A percentile compares a stretch with the other conserved stretches of the same genome.
Conservation (phyloP, 768 basidiomycete species). For the Pisolithus sp. region DNA sequence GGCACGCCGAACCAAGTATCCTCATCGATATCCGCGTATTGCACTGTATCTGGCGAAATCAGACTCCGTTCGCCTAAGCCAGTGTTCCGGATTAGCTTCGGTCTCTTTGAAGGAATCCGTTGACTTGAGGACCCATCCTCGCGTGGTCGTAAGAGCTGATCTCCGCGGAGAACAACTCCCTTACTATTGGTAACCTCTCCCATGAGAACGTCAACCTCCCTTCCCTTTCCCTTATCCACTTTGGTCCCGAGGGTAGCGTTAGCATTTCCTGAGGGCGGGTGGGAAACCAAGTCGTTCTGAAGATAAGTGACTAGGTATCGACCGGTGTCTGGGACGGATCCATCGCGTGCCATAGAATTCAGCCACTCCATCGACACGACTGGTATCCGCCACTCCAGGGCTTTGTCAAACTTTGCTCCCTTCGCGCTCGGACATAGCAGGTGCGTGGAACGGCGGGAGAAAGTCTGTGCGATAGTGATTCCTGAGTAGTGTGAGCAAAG, state of each 20-base stretch:
- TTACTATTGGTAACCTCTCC: conserved; percentile 35
- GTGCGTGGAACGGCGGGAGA: conserved; percentile 69
- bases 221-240: conserved; percentile 31
- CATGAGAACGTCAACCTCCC: conserved; percentile 23
- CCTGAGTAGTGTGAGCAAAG: conserved; percentile 33
- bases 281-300: conserved; percentile 36
- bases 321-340: conserved; percentile 35
- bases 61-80: background rate
- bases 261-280: background rate
- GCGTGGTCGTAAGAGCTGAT: background rate
- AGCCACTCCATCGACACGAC: conserved; percentile 74
- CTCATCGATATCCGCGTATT: background rate
- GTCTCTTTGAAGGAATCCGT: conserved; percentile 16
- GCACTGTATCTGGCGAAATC: background rate
- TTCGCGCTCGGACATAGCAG: conserved; percentile 66
- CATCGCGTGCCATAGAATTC: conserved; percentile 46
- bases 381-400: conserved; percentile 70
- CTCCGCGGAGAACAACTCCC: background rate
- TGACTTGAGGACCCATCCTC: conserved; percentile 5
- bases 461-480: conserved; percentile 46
- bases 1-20: conserved; percentile 29
- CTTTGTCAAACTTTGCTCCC: conserved; percentile 75
- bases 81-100: conserved; percentile 17
- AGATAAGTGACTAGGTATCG: conserved; percentile 27
- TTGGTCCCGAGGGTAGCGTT: conserved; percentile 11